Percentiles rank a stretch among this genome's conserved stretches.
Evolutionary conservation across 805 yeast genomes (phyloP).

Genomic region (Jamesozyma spencerorum): DNA sequence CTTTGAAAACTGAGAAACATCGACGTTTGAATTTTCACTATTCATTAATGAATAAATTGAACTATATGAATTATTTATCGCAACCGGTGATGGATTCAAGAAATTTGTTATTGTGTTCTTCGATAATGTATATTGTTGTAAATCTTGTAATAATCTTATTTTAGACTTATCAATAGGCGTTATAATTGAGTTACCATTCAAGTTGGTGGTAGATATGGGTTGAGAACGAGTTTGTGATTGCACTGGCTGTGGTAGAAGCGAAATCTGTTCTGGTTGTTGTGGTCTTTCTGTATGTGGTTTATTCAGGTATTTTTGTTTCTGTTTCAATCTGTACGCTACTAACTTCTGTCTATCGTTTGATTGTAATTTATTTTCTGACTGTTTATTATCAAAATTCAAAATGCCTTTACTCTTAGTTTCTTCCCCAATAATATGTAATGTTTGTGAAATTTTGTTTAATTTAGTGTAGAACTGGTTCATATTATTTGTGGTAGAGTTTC

Average conservation of each 20-base stretch:
- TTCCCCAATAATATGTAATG: conserved; percentile 29
- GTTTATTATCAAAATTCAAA: conserved; percentile 20
- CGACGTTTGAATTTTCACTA: conserved; percentile 57
- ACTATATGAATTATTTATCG: conserved; percentile 43
- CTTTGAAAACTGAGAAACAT: conserved; percentile 55
- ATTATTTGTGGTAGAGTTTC: conserved; percentile 11
- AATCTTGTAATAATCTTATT: conserved; percentile 1
- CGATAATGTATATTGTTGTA: conserved; percentile 25
- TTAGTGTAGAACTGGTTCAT: conserved; percentile 21
- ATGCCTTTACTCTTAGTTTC: conserved; percentile 30
- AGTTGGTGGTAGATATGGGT: not conserved
- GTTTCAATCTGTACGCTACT: conserved; percentile 5
- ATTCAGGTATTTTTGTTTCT: conserved; percentile 1
- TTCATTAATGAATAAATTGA: conserved; percentile 57
- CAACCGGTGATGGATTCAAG: conserved; percentile 29
- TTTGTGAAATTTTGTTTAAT: conserved; percentile 27
- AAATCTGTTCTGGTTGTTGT: not conserved
- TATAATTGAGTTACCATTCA: not conserved
- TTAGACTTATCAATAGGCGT: not conserved
- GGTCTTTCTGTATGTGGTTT: no score
- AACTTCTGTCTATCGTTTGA: conserved; percentile 17
- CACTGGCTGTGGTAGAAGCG: not conserved
- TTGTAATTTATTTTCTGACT: conserved; percentile 19
- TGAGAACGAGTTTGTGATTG: not conserved
- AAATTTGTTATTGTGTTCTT: conserved; percentile 20